These are phyloP conservation scores for Elsinoe necatrix DNA, from an alignment of 2,329 filamentous ascomycete genomes.

Conservation along the genomic window DNA sequence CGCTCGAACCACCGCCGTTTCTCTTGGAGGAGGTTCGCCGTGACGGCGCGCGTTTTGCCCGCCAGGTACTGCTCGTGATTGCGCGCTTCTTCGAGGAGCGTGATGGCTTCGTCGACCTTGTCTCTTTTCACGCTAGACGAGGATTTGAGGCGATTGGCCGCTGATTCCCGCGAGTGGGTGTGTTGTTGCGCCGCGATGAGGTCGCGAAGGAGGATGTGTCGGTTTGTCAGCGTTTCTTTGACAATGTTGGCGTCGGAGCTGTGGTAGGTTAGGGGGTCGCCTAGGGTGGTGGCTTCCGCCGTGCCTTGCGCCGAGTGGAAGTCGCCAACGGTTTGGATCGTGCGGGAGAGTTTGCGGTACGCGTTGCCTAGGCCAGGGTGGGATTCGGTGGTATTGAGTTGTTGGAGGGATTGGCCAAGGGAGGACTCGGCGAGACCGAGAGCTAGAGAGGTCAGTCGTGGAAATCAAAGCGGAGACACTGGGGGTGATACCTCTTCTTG, in stretches of 20 bases:
- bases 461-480: background rate
- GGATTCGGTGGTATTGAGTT: slow-evolving; percentile 82
- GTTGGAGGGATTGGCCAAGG: slow-evolving; percentile 79
- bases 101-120: slow-evolving; percentile 97
- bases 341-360: slow-evolving; percentile 89
- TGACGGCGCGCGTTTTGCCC: slow-evolving; percentile 82
- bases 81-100: slow-evolving; percentile 76
- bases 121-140: slow-evolving; percentile 81
- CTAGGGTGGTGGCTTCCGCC: slow-evolving; percentile 87
- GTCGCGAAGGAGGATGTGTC: slow-evolving; percentile 90
- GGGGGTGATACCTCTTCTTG: slow-evolving; percentile 63
- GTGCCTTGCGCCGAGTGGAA: slow-evolving; percentile 95
- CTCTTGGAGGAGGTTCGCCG: slow-evolving; percentile 77
- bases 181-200: slow-evolving; percentile 82
- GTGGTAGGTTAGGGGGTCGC: slow-evolving; percentile 89
- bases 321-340: slow-evolving; percentile 87
- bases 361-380: slow-evolving; percentile 81
- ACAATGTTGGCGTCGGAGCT: slow-evolving; percentile 95
- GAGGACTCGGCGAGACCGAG: slow-evolving; percentile 88
- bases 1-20: slow-evolving; percentile 84
- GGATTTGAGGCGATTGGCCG: slow-evolving; percentile 80
- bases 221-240: slow-evolving; percentile 95
- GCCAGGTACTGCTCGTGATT: slow-evolving; percentile 72
- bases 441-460: slow-evolving; percentile 47
- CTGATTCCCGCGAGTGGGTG: slow-evolving; percentile 71